Base-by-base conservation (phyloP, 805 yeast species). In the Saturnispora diversa region DNA sequence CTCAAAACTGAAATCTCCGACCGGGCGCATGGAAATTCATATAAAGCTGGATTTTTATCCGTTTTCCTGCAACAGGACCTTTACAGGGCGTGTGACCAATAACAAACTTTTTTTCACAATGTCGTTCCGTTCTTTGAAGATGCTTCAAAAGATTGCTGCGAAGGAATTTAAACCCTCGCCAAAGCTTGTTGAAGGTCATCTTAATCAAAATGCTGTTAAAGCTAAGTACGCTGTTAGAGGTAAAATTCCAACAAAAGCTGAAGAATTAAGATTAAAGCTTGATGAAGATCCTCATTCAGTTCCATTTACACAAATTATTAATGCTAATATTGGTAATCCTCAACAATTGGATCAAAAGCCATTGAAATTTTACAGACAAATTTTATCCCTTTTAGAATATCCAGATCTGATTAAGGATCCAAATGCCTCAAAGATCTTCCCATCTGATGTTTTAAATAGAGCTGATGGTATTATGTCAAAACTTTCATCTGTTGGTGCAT, bases 201-300 rank as follows among this genome's bases (percentile, higher is more conserved):
- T 88, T 51, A 90, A 90, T 60, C 77, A 72, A 43, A 66, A 73
- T 43, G 87, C 90, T 7, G 66, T 86, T 37, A 75, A 76, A 40
- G 97, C 98, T 16, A 82, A 88, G 56, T 92, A 92, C 57, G 99
- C 98, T 4, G 98, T 92, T 21, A 72, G 99, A 54, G 99, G 99
- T 22, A 70, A 75, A 25, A 83, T 92, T 44, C 97, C 98, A n/a
- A 75, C 81, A 47, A 76, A 86, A 50, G 97, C 98, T 20, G 97
- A 90, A 53, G 84, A 86, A 55, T 65, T 92, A 44, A 70, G 79
- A 44, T 64, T 62, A 8, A 72, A 75, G 50, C 67, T 92, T 29
- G 57, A 60, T 9, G 58, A 64, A 31, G 67, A 74, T 29, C 79
- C 83, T 20, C 68, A 66, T 15, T 75, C 83, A 5, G 65, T 86